These are phyloP conservation scores for Candida frijolesensis DNA, from an alignment of 1,139 yeast species.

Conservation along the genomic window DNA sequence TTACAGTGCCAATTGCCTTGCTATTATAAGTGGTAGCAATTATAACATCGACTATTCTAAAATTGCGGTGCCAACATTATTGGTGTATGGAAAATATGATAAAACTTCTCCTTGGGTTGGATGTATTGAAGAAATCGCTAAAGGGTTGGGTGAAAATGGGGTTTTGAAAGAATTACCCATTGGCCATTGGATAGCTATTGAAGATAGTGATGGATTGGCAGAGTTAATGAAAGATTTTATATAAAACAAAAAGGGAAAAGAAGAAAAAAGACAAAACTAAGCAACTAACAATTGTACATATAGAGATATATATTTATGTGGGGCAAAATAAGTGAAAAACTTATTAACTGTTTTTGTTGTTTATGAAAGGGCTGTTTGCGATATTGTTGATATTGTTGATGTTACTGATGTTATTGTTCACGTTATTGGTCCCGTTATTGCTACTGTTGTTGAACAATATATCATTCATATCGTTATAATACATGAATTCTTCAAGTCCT, in stretches of 20 bases:
- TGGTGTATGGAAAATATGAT: slow-evolving; percentile 26
- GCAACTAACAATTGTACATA: not conserved
- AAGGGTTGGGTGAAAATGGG: slow-evolving; percentile 13
- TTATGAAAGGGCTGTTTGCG: too few species aligned
- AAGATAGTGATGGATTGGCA: slow-evolving; percentile 19
- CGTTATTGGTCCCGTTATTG: slow-evolving; percentile 5
- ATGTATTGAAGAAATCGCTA: slow-evolving; percentile 22
- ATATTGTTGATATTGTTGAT: too few species aligned
- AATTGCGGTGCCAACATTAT: slow-evolving; percentile 20
- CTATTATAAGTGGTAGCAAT: slow-evolving; percentile 21
- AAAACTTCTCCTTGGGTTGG: slow-evolving; percentile 25
- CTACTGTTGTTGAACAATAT: slow-evolving; percentile 22
- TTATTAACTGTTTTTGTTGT: not conserved
- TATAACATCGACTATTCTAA: slow-evolving; percentile 17
- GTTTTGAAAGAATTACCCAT: slow-evolving; percentile 18
- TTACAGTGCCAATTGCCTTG: slow-evolving; percentile 26
- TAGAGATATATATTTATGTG: not conserved
- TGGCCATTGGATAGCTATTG: slow-evolving; percentile 31
- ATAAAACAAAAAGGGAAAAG: too few species aligned
- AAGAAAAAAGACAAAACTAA: not conserved
- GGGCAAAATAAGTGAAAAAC: not conserved
- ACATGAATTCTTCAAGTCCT: slow-evolving; percentile 20
- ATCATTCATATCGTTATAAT: slow-evolving; percentile 24
- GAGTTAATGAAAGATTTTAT: slow-evolving; percentile 11
- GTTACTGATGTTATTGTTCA: not conserved